A percentile compares a stretch with the other conserved stretches of the same genome.
phyloP scores from a whole-genome alignment of 2,329 filamentous ascomycete species.

The Fusarium musae region DNA sequence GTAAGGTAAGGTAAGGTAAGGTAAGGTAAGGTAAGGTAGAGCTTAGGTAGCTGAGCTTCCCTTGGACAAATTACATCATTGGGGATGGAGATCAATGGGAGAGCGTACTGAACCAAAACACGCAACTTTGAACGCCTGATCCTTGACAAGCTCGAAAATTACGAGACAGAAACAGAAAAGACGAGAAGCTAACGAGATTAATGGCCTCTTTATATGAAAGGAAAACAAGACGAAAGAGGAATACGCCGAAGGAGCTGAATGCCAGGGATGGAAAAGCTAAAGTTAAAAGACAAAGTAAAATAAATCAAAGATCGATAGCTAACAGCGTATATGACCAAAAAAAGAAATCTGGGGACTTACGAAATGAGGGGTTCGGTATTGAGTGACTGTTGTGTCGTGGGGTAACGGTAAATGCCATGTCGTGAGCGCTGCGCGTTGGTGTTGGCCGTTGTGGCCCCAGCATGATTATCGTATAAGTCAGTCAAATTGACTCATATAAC shows the following conservation, averaged over 20 bases:
- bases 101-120: background rate
- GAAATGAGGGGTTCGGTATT: conserved; percentile 62
- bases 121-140: background rate
- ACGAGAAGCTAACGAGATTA: background rate
- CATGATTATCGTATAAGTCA: conserved; percentile 32
- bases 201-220: background rate
- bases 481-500: background rate
- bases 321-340: background rate
- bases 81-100: background rate
- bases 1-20: conserved; percentile 6
- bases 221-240: conserved; percentile 4
- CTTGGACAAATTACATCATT: conserved; percentile 42
- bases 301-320: background rate
- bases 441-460: conserved; percentile 34
- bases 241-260: conserved; percentile 10
- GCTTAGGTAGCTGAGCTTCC: conserved; percentile 28
- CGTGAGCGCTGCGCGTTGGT: conserved; percentile 31
- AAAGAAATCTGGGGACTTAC: conserved; percentile 52
- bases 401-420: conserved; percentile 26
- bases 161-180: background rate
- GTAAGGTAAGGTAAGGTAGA: conserved; percentile 10
- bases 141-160: background rate
- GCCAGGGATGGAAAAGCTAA: conserved; percentile 3
- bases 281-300: background rate
- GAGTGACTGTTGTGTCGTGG: conserved; percentile 41